Evolutionary conservation across 202 grass and related monocot genomes (phyloP).

Genomic region (Eragrostis tef): DNA sequence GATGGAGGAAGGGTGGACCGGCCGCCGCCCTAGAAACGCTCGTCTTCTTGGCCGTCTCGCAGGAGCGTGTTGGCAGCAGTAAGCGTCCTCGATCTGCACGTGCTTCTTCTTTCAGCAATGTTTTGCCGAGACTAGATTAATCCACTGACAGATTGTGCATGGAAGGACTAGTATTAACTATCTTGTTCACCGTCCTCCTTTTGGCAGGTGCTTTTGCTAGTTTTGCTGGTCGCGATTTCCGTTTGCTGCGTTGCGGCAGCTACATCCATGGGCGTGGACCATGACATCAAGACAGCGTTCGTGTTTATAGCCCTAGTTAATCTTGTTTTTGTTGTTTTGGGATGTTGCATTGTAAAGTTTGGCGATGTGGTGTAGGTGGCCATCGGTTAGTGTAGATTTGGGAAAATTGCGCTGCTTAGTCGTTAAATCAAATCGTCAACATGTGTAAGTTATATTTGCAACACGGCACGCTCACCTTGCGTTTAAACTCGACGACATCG

Average conservation of each 20-base stretch:
- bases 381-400: background rate
- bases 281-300: background rate
- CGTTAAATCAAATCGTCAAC: too few relatives aligned
- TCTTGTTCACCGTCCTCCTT: background rate
- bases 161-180: too few relatives aligned
- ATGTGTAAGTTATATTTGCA: too few relatives aligned
- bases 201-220: background rate
- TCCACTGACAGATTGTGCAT: too few relatives aligned
- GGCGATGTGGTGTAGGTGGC: background rate
- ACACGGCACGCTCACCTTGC: too few relatives aligned
- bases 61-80: background rate
- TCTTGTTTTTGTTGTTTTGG: background rate
- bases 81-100: background rate
- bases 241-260: background rate
- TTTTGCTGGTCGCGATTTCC: background rate
- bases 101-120: too few relatives aligned
- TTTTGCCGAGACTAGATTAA: background rate
- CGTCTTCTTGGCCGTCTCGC: background rate
- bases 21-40: background rate
- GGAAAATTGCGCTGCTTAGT: too few relatives aligned
- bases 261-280: background rate
- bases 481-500: too few relatives aligned
- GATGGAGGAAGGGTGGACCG: too few relatives aligned
- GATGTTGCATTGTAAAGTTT: background rate
- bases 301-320: background rate